Evolutionary conservation across 2,329 filamentous ascomycete genomes (phyloP), one percentile per base, ranked within the genome.

Genomic region (Colletotrichum sp.): DNA sequence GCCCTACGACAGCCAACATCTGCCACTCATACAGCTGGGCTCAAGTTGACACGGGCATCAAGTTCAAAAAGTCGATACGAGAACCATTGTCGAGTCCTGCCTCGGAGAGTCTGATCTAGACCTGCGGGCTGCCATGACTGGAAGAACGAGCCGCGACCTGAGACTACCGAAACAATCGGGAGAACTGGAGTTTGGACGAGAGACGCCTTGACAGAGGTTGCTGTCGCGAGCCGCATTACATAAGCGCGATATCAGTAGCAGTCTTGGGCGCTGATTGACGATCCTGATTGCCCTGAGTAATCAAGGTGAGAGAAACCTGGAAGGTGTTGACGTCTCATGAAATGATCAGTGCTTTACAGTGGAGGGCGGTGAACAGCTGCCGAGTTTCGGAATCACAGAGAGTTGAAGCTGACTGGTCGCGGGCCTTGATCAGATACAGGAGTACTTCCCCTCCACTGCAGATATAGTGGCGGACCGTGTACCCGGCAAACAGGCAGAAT

Each of bases 331-430:
- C 73, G 57, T 18, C 73, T 75, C 63, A 22, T 26, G 63, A 75
- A 68, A 73, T 75, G 72, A 75, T 24, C 55, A 72, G 57, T 75
- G 73, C 70, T 64, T 55, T 30, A 18, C 64, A 28, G 64, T 69
- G 70, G 70, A 76, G 39, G 44, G 64, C 70, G 59, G 70, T 75
- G 70, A 73, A 59, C 63, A 52, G 63, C 70, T 75, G 73, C 57
- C 69, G 69, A 69, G 74, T 76, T 76, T 76, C 73, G 73, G 73
- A 75, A 68, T 72, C 26, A 26, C 63, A 39, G 68, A 36, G 55
- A 71, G 63, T 68, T 72, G 68, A 64, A 75, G 72, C 55, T 72
- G 55, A 72, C 72, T 75, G 72, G 72, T 57, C 48, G 55, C 28
- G 62, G 68, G 26, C 62, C 55, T 65, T 36, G 12, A 28, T 26